Evolutionary conservation across 2,329 filamentous ascomycete species (phyloP), one percentile per base, ranked within the genome.

Genomic region (Aspergillus neotritici): DNA sequence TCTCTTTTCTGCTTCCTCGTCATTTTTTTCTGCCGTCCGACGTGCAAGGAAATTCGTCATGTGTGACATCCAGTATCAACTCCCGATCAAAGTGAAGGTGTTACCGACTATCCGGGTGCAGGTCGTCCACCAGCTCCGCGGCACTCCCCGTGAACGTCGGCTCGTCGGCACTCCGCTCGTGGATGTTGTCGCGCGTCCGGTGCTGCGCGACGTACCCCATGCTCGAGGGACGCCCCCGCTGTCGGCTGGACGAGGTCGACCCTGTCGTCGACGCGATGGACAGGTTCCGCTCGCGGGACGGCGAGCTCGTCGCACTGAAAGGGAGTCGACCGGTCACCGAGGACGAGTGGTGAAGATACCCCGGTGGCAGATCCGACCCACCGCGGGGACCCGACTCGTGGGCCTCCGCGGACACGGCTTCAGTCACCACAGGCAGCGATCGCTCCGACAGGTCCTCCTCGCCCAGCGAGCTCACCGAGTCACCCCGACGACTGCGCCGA

Each of bases 401-500:
- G 31, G 41, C 14, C 14, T 41, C 31, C 12, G 36, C 37, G 1
- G 50, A 41, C 6, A 45, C 38, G 4, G 52, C 43, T 42, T 61
- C 56, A 4, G 51, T 52, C 10, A 54, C 54, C 15, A 48, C 41
- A 14, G 52, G 43, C 5, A 59, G 48, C 28, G 46, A 48, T 6
- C 42, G 46, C 31, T 48, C 43, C 8, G 38, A 40, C 11, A 25
- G n/a, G 7, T 32, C 40, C 8, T 51, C 55, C 14, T 43, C 41
- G 5, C 43, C 53, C 4, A 45, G 3, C 4, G 54, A 40, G 31
- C 51, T 44, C 16, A 47, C 32, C 25, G 49, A 53, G 3, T 47
- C 51, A 9, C 52, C 45, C 46, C 83, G 76, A 59, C 81, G 82
- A 0, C 86, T 89, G 60, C 83, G 88, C 66, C 84, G 41, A 6